Evolutionary conservation across 2,329 filamentous ascomycete species (phyloP), one percentile per base, ranked within the genome.

Genomic region (Ceratocystis destructans): DNA sequence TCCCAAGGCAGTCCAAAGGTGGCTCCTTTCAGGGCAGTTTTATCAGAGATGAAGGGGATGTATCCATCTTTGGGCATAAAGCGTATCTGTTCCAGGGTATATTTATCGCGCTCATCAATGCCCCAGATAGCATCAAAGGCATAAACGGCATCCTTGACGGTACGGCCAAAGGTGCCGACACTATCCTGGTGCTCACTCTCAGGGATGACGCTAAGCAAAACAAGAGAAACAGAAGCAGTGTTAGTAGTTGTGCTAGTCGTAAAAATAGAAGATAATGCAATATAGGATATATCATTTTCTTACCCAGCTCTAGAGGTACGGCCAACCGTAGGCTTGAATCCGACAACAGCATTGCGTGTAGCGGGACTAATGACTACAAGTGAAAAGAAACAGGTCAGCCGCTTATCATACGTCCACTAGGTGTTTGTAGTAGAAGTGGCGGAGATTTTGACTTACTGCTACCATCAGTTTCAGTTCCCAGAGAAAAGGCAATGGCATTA

Each of bases 401-500:
- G 15, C 10, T 15, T 48, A 62, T 22, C 10, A 17, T 48, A 6
- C 7, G 5, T 20, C 33, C n/a, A 48, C 45, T 20, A 17, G 5
- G 46, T 62, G 61, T 3, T 33, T 33, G 4, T 7, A 41, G 1
- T 25, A 17, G 50, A 46, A 20, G 10, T 41, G 41, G 28, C 48
- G 7, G 33, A n/a, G 20, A 33, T 53, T 28, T 28, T 28, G 12
- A 41, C 75, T 72, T 69, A 79, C 78, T 79, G 74, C 82, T 85
- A 3, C 82, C 87, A 72, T 90, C 87, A 0, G 87, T 90, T 75
- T 91, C 88, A 0, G 87, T 90, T 0, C 88, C 89, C 0, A 91
- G 73, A 0, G 85, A 78, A 71, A 89, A 87, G 0, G 83, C 76
- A 28, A 84, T 77, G 1, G 82, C 74, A 70, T 89, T 89, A 3